phyloP scores from a whole-genome alignment of 345 rosid genomes.

The Lepidium aucheri region DNA sequence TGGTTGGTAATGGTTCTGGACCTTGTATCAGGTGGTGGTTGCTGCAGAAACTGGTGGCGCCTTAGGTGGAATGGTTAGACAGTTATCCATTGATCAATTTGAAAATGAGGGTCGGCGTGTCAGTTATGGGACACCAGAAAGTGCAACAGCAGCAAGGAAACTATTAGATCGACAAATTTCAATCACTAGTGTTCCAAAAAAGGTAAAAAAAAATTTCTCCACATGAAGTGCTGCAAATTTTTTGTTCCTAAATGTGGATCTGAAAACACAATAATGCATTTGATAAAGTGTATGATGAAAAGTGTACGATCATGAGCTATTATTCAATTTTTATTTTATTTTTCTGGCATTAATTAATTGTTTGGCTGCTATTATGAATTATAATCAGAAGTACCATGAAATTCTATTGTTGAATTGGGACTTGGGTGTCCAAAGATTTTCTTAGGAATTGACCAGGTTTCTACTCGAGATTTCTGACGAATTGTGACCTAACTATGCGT shows the following conservation, averaged over 20 bases:
- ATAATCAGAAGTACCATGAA: neutral
- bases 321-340: neutral
- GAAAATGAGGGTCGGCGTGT: constrained; percentile 92
- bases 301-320: neutral
- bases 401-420: neutral
- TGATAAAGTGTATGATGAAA: neutral
- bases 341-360: neutral
- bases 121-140: constrained; percentile 82
- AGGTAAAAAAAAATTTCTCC: constrained; percentile 36
- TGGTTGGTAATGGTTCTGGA: constrained; percentile 11
- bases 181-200: constrained; percentile 79
- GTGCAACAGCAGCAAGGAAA: constrained; percentile 87
- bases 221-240: constrained; percentile 1
- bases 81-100: constrained; percentile 85
- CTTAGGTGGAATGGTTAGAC: constrained; percentile 88
- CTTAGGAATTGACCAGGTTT: neutral
- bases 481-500: neutral
- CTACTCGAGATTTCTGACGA: neutral
- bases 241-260: constrained; percentile 4
- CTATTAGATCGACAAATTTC: constrained; percentile 88
- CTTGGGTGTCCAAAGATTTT: neutral
- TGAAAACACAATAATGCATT: neutral
- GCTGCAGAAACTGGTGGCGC: constrained; percentile 92
- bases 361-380: neutral
- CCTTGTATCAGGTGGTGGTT: constrained; percentile 59